phyloP scores from a whole-genome alignment of 306 rosid genomes.

The Herpetospermum pedunculosum region DNA sequence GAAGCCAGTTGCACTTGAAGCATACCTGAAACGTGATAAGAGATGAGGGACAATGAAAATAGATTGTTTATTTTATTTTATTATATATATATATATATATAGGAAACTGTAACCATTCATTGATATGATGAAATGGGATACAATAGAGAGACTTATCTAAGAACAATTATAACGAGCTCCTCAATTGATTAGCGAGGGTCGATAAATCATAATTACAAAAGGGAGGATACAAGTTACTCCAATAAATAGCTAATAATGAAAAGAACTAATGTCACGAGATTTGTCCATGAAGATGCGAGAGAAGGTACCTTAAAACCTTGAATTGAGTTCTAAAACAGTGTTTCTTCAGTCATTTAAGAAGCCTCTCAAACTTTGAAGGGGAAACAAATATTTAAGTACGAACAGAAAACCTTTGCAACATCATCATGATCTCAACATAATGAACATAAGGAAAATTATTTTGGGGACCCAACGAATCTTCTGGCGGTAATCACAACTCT shows the following conservation, averaged over 20 bases:
- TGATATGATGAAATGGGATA: no score
- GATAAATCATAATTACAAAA: no score
- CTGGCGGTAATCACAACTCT: not conserved
- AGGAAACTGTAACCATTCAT: no score
- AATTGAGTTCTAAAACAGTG: not conserved
- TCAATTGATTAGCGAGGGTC: no score
- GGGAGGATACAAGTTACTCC: no score
- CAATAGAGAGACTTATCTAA: no score
- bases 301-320: not conserved
- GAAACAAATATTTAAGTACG: not conserved
- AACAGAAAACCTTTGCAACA: not conserved
- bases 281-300: no score
- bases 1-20: slow-evolving; percentile 51
- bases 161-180: no score
- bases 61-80: no score
- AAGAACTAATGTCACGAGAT: no score
- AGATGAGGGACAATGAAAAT: slow-evolving; percentile 18
- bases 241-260: no score
- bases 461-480: not conserved
- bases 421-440: not conserved
- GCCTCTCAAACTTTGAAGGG: not conserved
- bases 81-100: no score
- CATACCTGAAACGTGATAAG: slow-evolving; percentile 42
- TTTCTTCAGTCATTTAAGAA: not conserved
- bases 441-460: not conserved